Evolutionary conservation across 176 grass and related monocot species (phyloP), one percentile per base, ranked within the genome.

Genomic region (Melocanna baccifera): DNA sequence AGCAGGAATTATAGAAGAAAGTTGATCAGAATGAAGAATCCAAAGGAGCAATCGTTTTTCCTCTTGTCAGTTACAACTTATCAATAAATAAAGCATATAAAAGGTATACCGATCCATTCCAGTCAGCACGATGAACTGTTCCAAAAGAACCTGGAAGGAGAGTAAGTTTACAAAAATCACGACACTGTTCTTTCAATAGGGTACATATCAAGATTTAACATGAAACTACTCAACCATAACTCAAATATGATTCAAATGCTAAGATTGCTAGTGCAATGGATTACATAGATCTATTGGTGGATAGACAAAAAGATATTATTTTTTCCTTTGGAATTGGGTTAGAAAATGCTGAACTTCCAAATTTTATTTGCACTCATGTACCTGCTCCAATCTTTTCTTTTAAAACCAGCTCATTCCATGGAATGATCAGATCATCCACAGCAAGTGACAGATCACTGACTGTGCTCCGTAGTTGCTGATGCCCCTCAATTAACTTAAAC

Each of bases 331-430:
- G 10, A 1, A 12, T 2, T 12, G 39, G 45, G 34, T 29, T 62
- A 79, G 22, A 78, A 57, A 64, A 78, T 39, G 28, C 36, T 50
- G 4, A 79, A 83, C 12, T 73, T 73, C 30, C 9, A 9, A 37
- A 9, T 83, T 36, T n/a, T 50, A 51, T 59, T 32, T 82, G 36
- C 18, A 26, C 22, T 41, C 26, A 26, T 67, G 64, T 92, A 98
- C 96, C 96, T 92, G 91, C 96, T 77, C 96, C 96, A 86, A 98
- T 98, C 69, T 91, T 98, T 84, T 98, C 93, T 81, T 92, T 98
- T 69, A 98, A 78, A 83, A 94, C 46, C 81, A 98, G 74, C 40
- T 98, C 96, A 43, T n/a, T 87, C 96, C 96, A 98, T 88, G 91
- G 89, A 91, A 98, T 92, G 18, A 82, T 75, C 46, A 95, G 70